Percentiles rank a stretch among this genome's conserved stretches.
These are phyloP conservation scores for Lenwebbia sp. DNA, from an alignment of 345 rosid genomes.

Conservation along the genomic window DNA sequence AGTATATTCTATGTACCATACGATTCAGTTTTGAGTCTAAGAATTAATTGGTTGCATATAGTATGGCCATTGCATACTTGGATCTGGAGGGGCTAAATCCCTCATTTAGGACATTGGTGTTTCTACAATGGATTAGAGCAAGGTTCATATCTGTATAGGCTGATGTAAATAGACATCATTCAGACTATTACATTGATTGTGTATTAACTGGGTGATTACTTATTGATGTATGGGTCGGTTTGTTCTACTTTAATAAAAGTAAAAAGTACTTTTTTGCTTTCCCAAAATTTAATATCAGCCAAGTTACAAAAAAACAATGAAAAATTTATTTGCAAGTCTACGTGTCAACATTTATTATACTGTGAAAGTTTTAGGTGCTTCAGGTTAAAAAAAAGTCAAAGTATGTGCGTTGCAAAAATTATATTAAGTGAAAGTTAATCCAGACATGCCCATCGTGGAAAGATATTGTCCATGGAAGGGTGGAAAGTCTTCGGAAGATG, in stretches of 20 bases:
- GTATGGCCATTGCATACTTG: not conserved
- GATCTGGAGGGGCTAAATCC: not conserved
- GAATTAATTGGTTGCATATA: not conserved
- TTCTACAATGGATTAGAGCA: not conserved
- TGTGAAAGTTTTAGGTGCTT: not conserved
- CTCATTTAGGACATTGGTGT: not conserved
- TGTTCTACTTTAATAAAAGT: not conserved
- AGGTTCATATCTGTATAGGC: not conserved
- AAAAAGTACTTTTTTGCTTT: not conserved
- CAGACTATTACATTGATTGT: not conserved
- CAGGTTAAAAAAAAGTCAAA: not conserved
- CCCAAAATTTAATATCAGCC: not conserved
- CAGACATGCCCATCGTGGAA: not conserved
- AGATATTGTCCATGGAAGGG: not conserved
- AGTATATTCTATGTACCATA: not conserved
- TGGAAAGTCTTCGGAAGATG: not conserved
- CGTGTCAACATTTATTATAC: not conserved
- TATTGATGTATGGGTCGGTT: no score
- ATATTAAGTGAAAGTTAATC: not conserved
- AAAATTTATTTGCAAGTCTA: not conserved
- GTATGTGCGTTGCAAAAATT: not conserved
- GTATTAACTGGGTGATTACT: not conserved
- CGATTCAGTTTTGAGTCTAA: not conserved
- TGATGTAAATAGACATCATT: not conserved
- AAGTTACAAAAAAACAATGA: not conserved